Conservation (phyloP, 2,329 filamentous ascomycete genomes). For the Aspergillus latus region DNA sequence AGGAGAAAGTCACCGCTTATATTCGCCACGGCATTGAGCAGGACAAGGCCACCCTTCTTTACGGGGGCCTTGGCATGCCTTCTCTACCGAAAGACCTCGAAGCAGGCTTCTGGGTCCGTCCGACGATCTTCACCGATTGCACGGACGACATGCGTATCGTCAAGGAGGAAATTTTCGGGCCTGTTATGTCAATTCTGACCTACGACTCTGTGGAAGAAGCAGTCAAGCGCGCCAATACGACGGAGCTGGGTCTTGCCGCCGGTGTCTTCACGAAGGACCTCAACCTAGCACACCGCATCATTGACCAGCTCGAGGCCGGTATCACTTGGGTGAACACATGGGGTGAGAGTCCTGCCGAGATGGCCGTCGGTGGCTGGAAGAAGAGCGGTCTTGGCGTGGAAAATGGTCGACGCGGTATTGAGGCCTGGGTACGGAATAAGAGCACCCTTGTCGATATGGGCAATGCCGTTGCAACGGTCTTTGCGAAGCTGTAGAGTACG, state of each 20-base stretch:
- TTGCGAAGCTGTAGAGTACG: conserved; percentile 62
- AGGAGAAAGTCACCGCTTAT: conserved; percentile 75
- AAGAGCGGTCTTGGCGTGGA: conserved; percentile 83
- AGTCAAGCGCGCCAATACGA: conserved; percentile 71
- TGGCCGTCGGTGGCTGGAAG: conserved; percentile 92
- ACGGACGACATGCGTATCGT: conserved; percentile 78
- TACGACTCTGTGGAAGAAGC: conserved; percentile 72
- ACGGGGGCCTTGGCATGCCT: conserved; percentile 66
- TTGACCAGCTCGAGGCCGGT: conserved; percentile 72
- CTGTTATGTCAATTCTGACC: conserved; percentile 76
- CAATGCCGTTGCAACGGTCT: conserved; percentile 68
- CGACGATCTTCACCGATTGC: conserved; percentile 84
- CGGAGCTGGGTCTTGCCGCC: conserved; percentile 74
- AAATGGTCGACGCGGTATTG: conserved; percentile 76
- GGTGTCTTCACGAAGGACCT: conserved; percentile 79
- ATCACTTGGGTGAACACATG: conserved; percentile 94
- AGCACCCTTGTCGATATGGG: conserved; percentile 84
- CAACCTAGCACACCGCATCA: conserved; percentile 69
- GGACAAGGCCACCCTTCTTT: conserved; percentile 72
- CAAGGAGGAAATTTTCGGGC: conserved; percentile 83
- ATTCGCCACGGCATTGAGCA: conserved; percentile 71
- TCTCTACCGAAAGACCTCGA: conserved; percentile 52
- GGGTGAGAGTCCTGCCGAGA: conserved; percentile 89
- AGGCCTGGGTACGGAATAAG: conserved; percentile 82
- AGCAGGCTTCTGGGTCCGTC: conserved; percentile 78